A percentile compares a stretch with the other conserved stretches of the same genome.
These are phyloP conservation scores for Filobasidium floriforme DNA, from an alignment of 768 basidiomycete genomes.

Conservation along the genomic window DNA sequence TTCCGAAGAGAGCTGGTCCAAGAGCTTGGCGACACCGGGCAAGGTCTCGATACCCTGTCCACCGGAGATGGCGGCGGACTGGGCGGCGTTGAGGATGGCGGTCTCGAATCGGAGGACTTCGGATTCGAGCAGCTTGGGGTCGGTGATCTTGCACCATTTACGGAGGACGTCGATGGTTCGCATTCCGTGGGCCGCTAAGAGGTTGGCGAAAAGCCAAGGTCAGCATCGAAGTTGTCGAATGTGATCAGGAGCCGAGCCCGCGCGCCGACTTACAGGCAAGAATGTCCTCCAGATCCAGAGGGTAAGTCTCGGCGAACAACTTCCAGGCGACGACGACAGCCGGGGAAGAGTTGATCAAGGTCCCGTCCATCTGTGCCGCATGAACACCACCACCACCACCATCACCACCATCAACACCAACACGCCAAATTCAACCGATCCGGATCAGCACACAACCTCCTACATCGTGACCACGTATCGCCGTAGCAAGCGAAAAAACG, in stretches of 20 bases:
- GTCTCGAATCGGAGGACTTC: slow-evolving; percentile 70
- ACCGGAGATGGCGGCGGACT: slow-evolving; percentile 60
- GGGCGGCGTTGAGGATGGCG: slow-evolving; percentile 41
- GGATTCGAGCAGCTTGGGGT: slow-evolving; percentile 47
- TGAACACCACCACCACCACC: too few species aligned
- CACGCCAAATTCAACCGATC: too few species aligned
- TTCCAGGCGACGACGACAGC: slow-evolving; percentile 72
- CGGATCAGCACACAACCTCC: too few species aligned
- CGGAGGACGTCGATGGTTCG: slow-evolving; percentile 67
- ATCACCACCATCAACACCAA: too few species aligned
- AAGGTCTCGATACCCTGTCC: slow-evolving; percentile 50
- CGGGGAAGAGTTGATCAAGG: slow-evolving; percentile 73
- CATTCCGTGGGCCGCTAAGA: slow-evolving; percentile 61
- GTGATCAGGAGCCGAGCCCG: too few species aligned
- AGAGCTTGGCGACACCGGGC: slow-evolving; percentile 55
- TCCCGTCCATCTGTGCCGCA: slow-evolving; percentile 26
- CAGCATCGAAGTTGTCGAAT: too few species aligned
- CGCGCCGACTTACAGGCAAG: slow-evolving; percentile 35
- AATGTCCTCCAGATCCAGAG: slow-evolving; percentile 42
- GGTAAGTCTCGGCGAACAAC: slow-evolving; percentile 58
- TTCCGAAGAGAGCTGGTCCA: slow-evolving; percentile 34
- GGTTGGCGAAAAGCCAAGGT: background rate
- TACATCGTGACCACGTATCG: too few species aligned
- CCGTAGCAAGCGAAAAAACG: too few species aligned
- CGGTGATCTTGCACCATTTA: slow-evolving; percentile 61